Conservation (phyloP, 2,329 filamentous ascomycete genomes). For the Aspergillus unguis region DNA sequence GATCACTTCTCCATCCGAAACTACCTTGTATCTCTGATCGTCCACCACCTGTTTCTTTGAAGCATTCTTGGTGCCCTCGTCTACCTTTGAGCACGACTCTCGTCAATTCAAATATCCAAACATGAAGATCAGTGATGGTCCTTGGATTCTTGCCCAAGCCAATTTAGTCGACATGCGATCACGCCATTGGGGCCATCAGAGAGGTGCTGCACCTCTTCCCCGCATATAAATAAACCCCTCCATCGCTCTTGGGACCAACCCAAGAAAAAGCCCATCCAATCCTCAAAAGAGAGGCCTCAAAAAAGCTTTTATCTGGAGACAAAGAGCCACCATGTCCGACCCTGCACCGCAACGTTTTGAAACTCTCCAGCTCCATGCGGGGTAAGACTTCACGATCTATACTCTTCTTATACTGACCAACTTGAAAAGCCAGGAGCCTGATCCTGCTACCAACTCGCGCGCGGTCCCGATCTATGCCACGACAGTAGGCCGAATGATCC, state of each 20-base stretch:
- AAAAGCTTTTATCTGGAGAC: background rate
- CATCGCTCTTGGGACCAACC: background rate
- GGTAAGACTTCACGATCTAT: conserved; percentile 47
- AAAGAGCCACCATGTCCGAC: conserved; percentile 30
- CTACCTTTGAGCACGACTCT: background rate
- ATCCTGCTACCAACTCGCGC: conserved; percentile 77
- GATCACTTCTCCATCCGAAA: no score
- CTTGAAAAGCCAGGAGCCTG: conserved; percentile 66
- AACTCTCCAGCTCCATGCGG: conserved; percentile 81
- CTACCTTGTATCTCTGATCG: no score
- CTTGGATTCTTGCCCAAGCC: background rate
- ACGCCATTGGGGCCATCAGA: conserved; percentile 7
- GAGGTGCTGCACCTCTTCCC: background rate
- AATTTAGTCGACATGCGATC: conserved; percentile 6
- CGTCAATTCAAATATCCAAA: background rate
- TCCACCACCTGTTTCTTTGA: no score
- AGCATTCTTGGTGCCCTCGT: no score
- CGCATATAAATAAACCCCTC: conserved; percentile 7
- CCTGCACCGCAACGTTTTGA: conserved; percentile 61
- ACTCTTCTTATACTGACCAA: conserved; percentile 4
- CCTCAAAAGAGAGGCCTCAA: background rate
- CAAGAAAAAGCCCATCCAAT: background rate
- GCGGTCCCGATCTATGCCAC: conserved; percentile 96
- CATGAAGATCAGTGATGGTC: background rate
- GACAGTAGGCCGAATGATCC: conserved; percentile 50